phyloP scores from a whole-genome alignment of 2,329 filamentous ascomycete species.

The Sporothrix euskadiensis region DNA sequence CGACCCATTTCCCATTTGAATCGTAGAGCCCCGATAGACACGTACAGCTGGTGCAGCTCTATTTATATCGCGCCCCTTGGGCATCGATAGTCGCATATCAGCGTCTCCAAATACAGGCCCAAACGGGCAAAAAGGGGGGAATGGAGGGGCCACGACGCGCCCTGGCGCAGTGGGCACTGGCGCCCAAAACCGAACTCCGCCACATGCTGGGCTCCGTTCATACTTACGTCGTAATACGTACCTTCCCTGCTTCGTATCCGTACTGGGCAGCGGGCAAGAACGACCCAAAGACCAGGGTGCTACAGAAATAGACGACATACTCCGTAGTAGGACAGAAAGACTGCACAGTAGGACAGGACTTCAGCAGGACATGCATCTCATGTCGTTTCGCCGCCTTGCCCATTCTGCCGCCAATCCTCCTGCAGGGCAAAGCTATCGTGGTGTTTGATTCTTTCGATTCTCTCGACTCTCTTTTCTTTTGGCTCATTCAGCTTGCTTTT shows the following conservation, averaged over 20 bases:
- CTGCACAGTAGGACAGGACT: not conserved
- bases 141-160: constrained; percentile 4
- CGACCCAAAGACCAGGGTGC: not conserved
- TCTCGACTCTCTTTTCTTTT: not conserved
- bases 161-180: not conserved
- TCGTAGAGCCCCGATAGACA: not conserved
- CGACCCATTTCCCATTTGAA: not conserved
- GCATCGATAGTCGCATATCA: not conserved
- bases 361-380: not conserved
- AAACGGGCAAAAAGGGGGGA: constrained; percentile 17
- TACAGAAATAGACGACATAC: constrained; percentile 15
- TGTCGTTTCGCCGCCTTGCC: constrained; percentile 16
- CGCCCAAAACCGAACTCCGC: constrained; percentile 14
- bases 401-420: not conserved
- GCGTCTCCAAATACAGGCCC: constrained; percentile 10
- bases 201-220: constrained; percentile 14
- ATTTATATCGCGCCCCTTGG: not conserved
- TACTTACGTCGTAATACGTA: not conserved
- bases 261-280: not conserved
- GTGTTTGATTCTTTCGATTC: not conserved
- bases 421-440: constrained; percentile 1
- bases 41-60: not conserved
- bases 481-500: not conserved
- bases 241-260: constrained; percentile 13
- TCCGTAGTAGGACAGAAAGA: not conserved